Percentiles rank a stretch among this genome's conserved stretches.
These are phyloP conservation scores for Dentiscutata heterogama DNA, from an alignment of 371 early-diverging fungal species.

Conservation along the genomic window DNA sequence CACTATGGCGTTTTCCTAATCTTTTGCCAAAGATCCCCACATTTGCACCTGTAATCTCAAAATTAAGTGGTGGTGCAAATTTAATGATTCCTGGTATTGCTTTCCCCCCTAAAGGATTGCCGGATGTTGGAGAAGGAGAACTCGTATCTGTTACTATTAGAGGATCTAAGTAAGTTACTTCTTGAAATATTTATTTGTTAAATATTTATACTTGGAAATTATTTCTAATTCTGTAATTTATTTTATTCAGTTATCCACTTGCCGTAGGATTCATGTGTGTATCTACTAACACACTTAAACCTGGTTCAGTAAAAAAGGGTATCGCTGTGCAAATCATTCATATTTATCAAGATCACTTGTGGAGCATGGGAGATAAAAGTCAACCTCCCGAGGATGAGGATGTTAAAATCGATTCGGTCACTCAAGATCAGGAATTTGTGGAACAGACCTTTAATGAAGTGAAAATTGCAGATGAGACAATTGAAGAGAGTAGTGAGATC, in stretches of 20 bases:
- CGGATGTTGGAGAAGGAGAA: slow-evolving; percentile 27
- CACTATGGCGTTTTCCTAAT: slow-evolving; percentile 36
- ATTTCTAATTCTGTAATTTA: background rate
- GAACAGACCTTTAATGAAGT: no score
- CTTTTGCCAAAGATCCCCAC: slow-evolving; percentile 40
- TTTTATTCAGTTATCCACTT: background rate
- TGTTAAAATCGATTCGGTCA: background rate
- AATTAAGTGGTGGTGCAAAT: slow-evolving; percentile 33
- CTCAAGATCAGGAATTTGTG: background rate
- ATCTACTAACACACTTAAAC: background rate
- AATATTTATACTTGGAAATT: no score
- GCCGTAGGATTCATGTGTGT: slow-evolving; percentile 15
- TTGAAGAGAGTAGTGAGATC: no score
- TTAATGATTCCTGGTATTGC: slow-evolving; percentile 45
- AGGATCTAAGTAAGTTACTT: background rate
- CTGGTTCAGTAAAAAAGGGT: background rate
- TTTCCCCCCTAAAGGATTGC: slow-evolving; percentile 33
- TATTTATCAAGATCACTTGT: slow-evolving; percentile 11
- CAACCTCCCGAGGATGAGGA: background rate
- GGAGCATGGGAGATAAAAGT: slow-evolving; percentile 19
- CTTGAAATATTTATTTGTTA: background rate
- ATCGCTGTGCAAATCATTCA: slow-evolving; percentile 16
- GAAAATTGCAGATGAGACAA: no score
- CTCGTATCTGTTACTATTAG: slow-evolving; percentile 19
- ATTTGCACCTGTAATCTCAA: slow-evolving; percentile 20